Conservation (phyloP, 2,329 filamentous ascomycete genomes). For the Trichoderma sp. region DNA sequence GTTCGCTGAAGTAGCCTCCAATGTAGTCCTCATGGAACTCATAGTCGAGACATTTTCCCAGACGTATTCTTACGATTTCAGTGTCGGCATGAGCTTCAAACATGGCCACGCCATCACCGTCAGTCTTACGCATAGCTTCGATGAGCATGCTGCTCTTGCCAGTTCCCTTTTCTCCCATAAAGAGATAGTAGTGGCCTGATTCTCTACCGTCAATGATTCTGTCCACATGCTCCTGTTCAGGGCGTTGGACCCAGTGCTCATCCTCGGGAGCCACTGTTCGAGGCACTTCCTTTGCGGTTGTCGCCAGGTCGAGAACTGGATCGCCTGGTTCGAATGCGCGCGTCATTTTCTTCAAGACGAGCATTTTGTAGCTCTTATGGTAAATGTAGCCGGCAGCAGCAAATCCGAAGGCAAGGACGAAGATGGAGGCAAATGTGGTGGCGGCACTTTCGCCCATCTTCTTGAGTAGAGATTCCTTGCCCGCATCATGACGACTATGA, state of each 20-base stretch:
- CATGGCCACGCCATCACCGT: slow-evolving; percentile 90
- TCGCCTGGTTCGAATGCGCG: slow-evolving; percentile 91
- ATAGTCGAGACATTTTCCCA: slow-evolving; percentile 93
- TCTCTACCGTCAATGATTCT: slow-evolving; percentile 74
- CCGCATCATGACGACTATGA: neutral
- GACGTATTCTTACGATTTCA: slow-evolving; percentile 89
- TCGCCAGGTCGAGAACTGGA: slow-evolving; percentile 80
- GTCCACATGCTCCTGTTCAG: slow-evolving; percentile 81
- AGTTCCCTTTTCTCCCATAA: slow-evolving; percentile 94
- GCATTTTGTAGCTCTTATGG: slow-evolving; percentile 82
- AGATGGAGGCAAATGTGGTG: slow-evolving; percentile 73
- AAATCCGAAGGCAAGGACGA: slow-evolving; percentile 68
- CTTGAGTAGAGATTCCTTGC: slow-evolving; percentile 42
- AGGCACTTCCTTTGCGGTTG: slow-evolving; percentile 59
- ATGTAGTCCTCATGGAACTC: slow-evolving; percentile 99
- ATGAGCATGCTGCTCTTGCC: slow-evolving; percentile 96
- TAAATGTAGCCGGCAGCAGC: slow-evolving; percentile 72
- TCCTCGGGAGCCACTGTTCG: slow-evolving; percentile 43
- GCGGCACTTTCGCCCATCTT: slow-evolving; percentile 75
- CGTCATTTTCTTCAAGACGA: slow-evolving; percentile 90
- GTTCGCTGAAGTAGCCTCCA: slow-evolving; percentile 91
- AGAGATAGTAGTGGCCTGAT: slow-evolving; percentile 82
- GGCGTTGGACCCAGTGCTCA: slow-evolving; percentile 72
- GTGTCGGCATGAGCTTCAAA: slow-evolving; percentile 94
- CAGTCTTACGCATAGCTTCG: slow-evolving; percentile 89